These are phyloP conservation scores for Lithohypha guttulata DNA, from an alignment of 2,329 filamentous ascomycete species.

Conservation along the genomic window DNA sequence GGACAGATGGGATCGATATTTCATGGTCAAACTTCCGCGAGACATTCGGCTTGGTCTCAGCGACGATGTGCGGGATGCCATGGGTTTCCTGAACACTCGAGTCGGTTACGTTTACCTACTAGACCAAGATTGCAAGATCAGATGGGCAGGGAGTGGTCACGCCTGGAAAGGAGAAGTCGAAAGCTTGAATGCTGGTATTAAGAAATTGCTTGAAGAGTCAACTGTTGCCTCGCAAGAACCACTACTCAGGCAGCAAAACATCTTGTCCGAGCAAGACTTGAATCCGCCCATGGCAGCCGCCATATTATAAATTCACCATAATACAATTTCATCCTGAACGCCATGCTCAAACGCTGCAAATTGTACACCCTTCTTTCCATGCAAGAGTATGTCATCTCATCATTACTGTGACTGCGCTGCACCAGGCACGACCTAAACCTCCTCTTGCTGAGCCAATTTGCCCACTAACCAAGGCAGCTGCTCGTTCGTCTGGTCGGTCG, in stretches of 20 bases:
- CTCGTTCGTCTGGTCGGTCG: neutral
- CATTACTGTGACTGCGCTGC: too few relatives aligned
- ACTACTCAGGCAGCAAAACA: neutral
- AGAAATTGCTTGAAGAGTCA: constrained; percentile 32
- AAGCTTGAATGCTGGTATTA: constrained; percentile 32
- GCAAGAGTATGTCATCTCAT: too few relatives aligned
- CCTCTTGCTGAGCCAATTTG: neutral
- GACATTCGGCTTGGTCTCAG: constrained; percentile 39
- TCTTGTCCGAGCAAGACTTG: neutral
- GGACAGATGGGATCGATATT: constrained; percentile 47
- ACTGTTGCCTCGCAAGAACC: neutral
- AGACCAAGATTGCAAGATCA: constrained; percentile 75
- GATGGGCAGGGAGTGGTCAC: constrained; percentile 73
- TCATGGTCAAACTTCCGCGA: constrained; percentile 39
- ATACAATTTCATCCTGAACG: constrained; percentile 7
- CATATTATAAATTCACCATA: neutral
- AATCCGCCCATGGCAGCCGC: constrained; percentile 4
- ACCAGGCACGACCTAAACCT: neutral
- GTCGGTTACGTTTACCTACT: constrained; percentile 91
- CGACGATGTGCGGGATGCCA: constrained; percentile 46
- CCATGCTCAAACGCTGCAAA: constrained; percentile 4
- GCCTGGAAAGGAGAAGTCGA: constrained; percentile 33
- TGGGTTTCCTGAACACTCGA: constrained; percentile 71
- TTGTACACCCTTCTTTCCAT: too few relatives aligned
- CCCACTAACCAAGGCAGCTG: neutral